Base-by-base conservation (phyloP, 2,329 filamentous ascomycete genomes). In the Chaetomiaceae sp. region DNA sequence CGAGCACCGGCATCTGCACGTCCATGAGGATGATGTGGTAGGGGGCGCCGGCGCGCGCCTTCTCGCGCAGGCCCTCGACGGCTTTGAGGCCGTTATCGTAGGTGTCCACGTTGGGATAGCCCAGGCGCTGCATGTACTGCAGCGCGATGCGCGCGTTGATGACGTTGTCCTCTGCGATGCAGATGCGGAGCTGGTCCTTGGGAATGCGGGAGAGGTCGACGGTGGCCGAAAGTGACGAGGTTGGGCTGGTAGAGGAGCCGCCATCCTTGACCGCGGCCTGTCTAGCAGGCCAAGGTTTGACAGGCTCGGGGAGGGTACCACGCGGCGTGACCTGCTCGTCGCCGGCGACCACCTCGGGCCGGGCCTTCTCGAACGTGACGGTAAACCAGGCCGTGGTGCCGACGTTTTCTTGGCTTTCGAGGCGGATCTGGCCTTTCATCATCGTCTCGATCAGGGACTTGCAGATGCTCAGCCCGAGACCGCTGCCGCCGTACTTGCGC, bases 11-110 rank as follows among this genome's bases (percentile, higher is more conserved):
- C 90, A 96, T 96, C 67, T 95, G 89, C 3, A 95, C 88, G 62
- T 96, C 90, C 90, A 96, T 96, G 36, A 96, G 76, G 33, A 95
- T 84, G 26, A 96, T 76, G 59, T 96, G 89, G 67, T 94, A 96
- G 0, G 89, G 90, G 8, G 72, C 72, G 1, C 83, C 84, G 52
- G 86, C 83, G 36, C 70, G 73, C 3, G 85, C 84, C 52, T 83
- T 85, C 41, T 78, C 71, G 8, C 84, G 81, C n/a, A 96, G 69
- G 0, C 88, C 90, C 58, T 95, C 86, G 12, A 95, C 85, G 0
- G 90, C 89, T 66, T 90, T 88, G 51, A 85, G 76, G 0, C 91
- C 91, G 62, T 97, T 94, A 53, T 88, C 87, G 61, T 89, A 96
- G 1, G 90, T 89, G 63, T 91, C 85, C 42, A 93, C 89, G 30